phyloP scores from a whole-genome alignment of 179 eudicot genomes.

The Pouteria campechiana region DNA sequence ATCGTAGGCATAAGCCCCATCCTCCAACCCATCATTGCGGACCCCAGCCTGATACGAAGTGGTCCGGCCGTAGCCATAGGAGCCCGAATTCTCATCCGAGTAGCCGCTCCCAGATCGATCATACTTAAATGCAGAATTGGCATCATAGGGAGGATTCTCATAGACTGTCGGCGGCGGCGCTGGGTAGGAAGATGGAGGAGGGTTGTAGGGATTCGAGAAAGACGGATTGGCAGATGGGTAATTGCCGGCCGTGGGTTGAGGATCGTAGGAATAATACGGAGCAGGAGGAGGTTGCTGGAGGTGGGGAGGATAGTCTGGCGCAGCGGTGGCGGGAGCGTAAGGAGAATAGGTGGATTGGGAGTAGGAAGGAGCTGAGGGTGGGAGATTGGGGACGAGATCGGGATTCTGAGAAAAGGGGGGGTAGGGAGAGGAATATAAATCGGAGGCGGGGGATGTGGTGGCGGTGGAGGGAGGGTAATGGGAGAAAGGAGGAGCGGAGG shows the following conservation, averaged over 20 bases:
- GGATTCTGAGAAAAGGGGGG: conserved; percentile 24
- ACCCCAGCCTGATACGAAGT: conserved; percentile 9
- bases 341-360: conserved; percentile 23
- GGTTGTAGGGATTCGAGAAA: conserved; percentile 10
- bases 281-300: conserved; percentile 22
- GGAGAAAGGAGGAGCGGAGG: conserved; percentile 73
- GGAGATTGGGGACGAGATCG: conserved; percentile 22
- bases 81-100: not conserved
- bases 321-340: conserved; percentile 17
- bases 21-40: conserved; percentile 22
- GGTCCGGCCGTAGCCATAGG: not conserved
- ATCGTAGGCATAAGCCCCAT: conserved; percentile 36
- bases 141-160: conserved; percentile 19
- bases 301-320: conserved; percentile 10
- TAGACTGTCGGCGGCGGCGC: conserved; percentile 5
- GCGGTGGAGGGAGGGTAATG: conserved; percentile 25
- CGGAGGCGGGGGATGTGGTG: conserved; percentile 15
- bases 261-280: conserved; percentile 17
- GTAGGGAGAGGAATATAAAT: conserved; percentile 10
- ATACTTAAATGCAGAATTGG: conserved; percentile 6
- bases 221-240: conserved; percentile 8
- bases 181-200: conserved; percentile 7
- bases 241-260: conserved; percentile 9
- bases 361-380: conserved; percentile 37
- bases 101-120: conserved; percentile 6